Conservation (phyloP, 352 stramenopile species). For the Pseudoperonospora humuli region DNA sequence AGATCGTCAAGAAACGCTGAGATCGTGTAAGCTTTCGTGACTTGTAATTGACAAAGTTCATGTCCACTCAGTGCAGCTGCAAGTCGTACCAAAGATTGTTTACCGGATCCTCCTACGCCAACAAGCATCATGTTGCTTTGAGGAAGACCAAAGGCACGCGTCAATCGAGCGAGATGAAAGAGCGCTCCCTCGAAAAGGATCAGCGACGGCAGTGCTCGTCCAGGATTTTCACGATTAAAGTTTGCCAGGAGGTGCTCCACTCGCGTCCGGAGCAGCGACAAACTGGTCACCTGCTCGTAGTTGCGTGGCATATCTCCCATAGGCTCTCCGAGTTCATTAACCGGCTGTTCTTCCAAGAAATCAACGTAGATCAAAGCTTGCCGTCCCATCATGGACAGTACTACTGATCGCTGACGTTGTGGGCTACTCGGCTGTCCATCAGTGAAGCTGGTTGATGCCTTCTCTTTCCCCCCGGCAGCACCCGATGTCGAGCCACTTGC, state of each 20-base stretch:
- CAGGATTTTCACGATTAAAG: conserved; percentile 80
- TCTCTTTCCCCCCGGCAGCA: conserved; percentile 19
- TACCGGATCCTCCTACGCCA: conserved; percentile 84
- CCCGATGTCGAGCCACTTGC: conserved; percentile 1
- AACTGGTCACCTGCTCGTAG: conserved; percentile 60
- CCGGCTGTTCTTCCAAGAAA: conserved; percentile 72
- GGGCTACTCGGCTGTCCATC: neutral
- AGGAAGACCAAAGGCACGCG: conserved; percentile 65
- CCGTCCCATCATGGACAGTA: conserved; percentile 7
- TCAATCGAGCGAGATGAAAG: conserved; percentile 77
- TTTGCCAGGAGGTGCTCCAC: conserved; percentile 55
- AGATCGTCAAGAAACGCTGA: conserved; percentile 84
- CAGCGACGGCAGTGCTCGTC: conserved; percentile 53
- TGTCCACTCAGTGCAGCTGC: conserved; percentile 72
- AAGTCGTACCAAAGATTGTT: conserved; percentile 76
- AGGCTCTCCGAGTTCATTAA: conserved; percentile 80
- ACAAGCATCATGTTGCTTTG: conserved; percentile 89
- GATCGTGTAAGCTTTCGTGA: conserved; percentile 86
- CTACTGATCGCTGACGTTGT: conserved; percentile 12
- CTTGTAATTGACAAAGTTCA: conserved; percentile 77
- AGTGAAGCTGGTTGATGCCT: neutral
- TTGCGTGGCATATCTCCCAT: conserved; percentile 71
- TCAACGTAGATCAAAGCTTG: conserved; percentile 58
- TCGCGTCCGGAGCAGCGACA: conserved; percentile 41
- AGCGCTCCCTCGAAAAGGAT: conserved; percentile 90